Conservation (phyloP, 2,329 filamentous ascomycete genomes). For the Graphilbum fragrans region DNA sequence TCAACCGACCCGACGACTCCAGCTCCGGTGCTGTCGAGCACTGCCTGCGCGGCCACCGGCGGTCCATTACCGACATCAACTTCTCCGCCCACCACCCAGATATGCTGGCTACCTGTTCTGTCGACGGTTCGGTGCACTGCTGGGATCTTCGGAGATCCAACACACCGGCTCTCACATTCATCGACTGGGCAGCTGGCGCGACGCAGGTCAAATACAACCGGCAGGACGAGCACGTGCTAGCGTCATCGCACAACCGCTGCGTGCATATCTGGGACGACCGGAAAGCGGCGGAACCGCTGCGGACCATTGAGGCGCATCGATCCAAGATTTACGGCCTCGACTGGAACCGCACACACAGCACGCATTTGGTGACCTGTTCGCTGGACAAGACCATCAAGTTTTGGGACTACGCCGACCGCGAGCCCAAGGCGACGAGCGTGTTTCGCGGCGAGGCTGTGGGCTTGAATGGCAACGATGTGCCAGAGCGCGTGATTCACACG, state of each 20-base stretch:
- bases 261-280: conserved; percentile 86
- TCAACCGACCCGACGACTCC: conserved; percentile 67
- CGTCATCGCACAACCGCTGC: conserved; percentile 81
- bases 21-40: conserved; percentile 64
- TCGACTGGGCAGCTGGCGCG: conserved; percentile 86
- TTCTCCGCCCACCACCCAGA: conserved; percentile 91
- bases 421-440: too few relatives aligned
- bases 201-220: conserved; percentile 94
- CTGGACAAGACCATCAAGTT: conserved; percentile 88
- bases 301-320: conserved; percentile 74
- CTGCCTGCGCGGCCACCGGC: conserved; percentile 68
- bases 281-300: conserved; percentile 63
- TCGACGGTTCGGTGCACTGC: conserved; percentile 85
- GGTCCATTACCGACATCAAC: conserved; percentile 92
- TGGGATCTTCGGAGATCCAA: conserved; percentile 75
- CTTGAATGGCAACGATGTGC: conserved; percentile 46
- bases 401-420: conserved; percentile 77
- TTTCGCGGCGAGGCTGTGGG: too few relatives aligned
- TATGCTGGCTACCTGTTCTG: conserved; percentile 76
- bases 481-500: conserved; percentile 68
- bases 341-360: conserved; percentile 71
- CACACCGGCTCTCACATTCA: conserved; percentile 68
- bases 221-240: conserved; percentile 73
- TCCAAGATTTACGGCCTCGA: conserved; percentile 95
- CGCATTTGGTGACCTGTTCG: conserved; percentile 73